Conservation (phyloP, 371 early-diverging fungal genomes). For the Capillidium rhysosporum region DNA sequence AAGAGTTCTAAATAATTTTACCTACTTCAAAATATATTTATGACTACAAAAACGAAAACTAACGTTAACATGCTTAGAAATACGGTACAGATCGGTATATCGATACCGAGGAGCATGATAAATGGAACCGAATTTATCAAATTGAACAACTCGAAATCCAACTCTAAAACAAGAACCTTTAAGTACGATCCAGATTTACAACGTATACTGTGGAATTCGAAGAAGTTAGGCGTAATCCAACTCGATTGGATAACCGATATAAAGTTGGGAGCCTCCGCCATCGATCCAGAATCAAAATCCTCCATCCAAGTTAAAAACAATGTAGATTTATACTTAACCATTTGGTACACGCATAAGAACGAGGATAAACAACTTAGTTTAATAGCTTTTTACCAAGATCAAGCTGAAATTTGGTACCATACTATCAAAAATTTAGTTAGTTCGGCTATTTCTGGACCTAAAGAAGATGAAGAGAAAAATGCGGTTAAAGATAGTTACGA, state of each 20-base stretch:
- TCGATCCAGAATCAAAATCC: neutral
- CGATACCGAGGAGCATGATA: neutral
- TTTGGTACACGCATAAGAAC: neutral
- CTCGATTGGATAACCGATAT: neutral
- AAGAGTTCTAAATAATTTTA: too few species aligned
- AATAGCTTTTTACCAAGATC: neutral
- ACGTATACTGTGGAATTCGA: neutral
- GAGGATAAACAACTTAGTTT: neutral
- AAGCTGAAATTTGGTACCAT: neutral
- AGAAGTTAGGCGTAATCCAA: constrained; percentile 4
- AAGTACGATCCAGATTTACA: neutral
- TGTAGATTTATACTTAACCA: neutral
- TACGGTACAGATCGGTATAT: neutral
- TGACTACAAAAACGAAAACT: too few species aligned
- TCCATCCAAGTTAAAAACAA: neutral
- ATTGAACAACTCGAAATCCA: neutral
- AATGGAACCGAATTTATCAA: constrained; percentile 4
- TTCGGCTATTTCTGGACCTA: neutral
- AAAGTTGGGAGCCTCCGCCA: neutral
- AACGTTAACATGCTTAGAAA: neutral
- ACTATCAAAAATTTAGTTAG: neutral
- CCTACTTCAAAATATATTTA: too few species aligned
- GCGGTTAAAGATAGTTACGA: neutral
- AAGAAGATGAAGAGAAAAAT: neutral
- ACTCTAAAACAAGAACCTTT: neutral